Evolutionary conservation across 331 rosid genomes (phyloP), one percentile per base, ranked within the genome.

Genomic region (Pyracantha coccinea): DNA sequence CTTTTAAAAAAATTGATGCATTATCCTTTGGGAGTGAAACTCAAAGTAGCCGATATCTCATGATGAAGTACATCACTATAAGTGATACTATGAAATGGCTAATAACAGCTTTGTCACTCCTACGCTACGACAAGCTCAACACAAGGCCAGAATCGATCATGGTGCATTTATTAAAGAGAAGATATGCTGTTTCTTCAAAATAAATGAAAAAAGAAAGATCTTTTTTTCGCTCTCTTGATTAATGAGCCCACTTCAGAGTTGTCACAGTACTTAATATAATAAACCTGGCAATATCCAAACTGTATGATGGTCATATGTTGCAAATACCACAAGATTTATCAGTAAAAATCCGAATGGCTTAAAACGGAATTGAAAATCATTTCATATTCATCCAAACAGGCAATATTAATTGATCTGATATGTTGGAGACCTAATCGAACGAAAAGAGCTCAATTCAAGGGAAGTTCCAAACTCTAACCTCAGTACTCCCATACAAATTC

Each of bases 401-500:
- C 14, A 64, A 66, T 57, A 57, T 21, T 4, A 21, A 3, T 10
- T 21, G 2, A 57, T 4, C 45, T 38, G 45, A 38, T 38, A 38
- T 38, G 45, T 21, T n/a, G 0, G 62, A 57, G 31, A 72, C 35
- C 62, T 25, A 47, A 77, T 59, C 2, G 76, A 74, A 78, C 66
- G n/a, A 50, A 62, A 53, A 27, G 24, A 9, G 24, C 32, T 54
- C 19, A 70, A 29, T 35, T 17, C 38, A 76, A 58, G 60, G 61
- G 16, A 79, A 64, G 63, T n/a, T 31, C 54, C 28, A 21, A 70
- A 35, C 45, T 71, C 91, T 75, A 47, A 93, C 98, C 98, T 93
- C 97, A 2, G 98, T 89, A 82, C 96, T 89, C 74, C 98, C 98
- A 59, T 91, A 93, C 78, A 93, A 75, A 80, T 93, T 93, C 86